A percentile compares a stretch with the other conserved stretches of the same genome.
Evolutionary conservation across 257 asterid genomes (phyloP).

Genomic region (Jaltomata sinuosa): DNA sequence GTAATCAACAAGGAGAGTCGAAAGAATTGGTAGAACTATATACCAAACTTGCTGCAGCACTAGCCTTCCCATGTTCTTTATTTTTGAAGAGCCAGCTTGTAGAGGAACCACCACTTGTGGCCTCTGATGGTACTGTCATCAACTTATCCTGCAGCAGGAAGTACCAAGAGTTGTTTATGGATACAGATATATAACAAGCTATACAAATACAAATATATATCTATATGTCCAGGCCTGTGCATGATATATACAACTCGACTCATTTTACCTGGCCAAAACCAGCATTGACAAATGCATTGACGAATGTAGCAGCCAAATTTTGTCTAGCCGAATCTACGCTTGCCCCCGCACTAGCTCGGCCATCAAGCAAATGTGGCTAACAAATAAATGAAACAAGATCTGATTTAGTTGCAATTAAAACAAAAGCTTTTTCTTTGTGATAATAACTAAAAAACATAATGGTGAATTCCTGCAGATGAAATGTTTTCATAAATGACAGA

Average conservation of each 20-base stretch:
- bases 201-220: background rate
- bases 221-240: background rate
- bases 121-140: slow-evolving; percentile 83
- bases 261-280: slow-evolving; percentile 84
- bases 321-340: slow-evolving; percentile 92
- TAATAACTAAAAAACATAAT: background rate
- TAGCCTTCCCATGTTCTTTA: slow-evolving; percentile 87
- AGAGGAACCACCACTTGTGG: slow-evolving; percentile 63
- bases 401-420: background rate
- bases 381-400: background rate
- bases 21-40: slow-evolving; percentile 3
- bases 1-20: background rate
- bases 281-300: slow-evolving; percentile 96
- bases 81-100: slow-evolving; percentile 88
- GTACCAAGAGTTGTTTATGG: background rate
- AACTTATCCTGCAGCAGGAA: slow-evolving; percentile 62
- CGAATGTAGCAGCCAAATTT: slow-evolving; percentile 95
- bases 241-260: background rate
- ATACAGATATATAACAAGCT: background rate
- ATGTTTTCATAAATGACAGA: background rate
- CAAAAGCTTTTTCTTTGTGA: background rate
- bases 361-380: slow-evolving; percentile 91
- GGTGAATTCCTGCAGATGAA: background rate
- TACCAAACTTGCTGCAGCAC: slow-evolving; percentile 98
- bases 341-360: slow-evolving; percentile 80